phyloP scores from a whole-genome alignment of 108 stramenopile species.

The Schizochytrium sp. region DNA sequence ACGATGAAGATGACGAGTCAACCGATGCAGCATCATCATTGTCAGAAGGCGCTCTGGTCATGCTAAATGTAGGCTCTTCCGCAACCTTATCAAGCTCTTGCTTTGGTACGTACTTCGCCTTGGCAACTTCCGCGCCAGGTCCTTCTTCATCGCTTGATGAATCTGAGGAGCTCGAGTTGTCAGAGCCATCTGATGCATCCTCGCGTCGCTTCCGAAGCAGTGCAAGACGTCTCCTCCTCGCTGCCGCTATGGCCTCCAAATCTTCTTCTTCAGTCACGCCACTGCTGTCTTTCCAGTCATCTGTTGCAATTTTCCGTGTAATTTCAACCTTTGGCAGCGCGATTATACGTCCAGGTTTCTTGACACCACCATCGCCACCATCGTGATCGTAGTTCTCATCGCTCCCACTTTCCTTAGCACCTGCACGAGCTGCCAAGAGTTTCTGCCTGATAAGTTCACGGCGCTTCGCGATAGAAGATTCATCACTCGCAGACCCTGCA shows the following conservation, averaged over 20 bases:
- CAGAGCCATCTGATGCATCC: background rate
- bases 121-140: background rate
- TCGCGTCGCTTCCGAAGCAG: background rate
- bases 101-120: background rate
- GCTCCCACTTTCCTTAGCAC: too few species aligned
- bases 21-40: constrained; percentile 5
- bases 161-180: background rate
- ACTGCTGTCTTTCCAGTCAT: background rate
- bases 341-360: background rate
- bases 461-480: too few species aligned
- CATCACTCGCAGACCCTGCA: too few species aligned
- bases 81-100: background rate
- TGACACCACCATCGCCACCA: too few species aligned
- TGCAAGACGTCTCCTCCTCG: background rate
- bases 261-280: background rate
- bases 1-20: constrained; percentile 31
- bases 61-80: background rate
- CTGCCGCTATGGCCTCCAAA: background rate
- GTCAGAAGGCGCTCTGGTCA: background rate
- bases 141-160: background rate
- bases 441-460: too few species aligned
- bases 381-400: too few species aligned
- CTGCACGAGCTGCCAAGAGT: too few species aligned
- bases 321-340: background rate
- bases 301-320: background rate